phyloP scores from a whole-genome alignment of 352 stramenopile genomes.

The Pythium plurisporium region DNA sequence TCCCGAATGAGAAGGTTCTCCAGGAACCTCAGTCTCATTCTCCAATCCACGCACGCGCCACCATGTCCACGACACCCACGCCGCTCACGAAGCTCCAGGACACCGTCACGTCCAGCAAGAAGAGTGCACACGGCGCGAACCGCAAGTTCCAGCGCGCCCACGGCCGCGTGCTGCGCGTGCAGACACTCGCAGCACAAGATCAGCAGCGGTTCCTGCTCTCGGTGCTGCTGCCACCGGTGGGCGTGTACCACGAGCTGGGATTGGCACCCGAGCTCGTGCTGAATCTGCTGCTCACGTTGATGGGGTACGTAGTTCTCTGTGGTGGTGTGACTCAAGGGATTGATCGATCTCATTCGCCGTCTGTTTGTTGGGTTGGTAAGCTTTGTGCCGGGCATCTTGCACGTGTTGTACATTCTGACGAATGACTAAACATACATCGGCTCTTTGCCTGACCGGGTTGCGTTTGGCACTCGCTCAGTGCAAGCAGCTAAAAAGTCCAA shows the following conservation, averaged over 20 bases:
- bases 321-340: neutral
- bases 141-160: slow-evolving; percentile 32
- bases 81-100: slow-evolving; percentile 3
- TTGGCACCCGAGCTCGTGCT: slow-evolving; percentile 17
- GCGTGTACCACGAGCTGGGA: slow-evolving; percentile 21
- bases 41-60: too few relatives aligned
- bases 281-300: slow-evolving; percentile 22
- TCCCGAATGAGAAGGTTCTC: too few relatives aligned
- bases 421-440: too few relatives aligned
- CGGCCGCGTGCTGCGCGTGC: slow-evolving; percentile 4
- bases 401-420: neutral
- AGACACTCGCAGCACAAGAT: slow-evolving; percentile 19
- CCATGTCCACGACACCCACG: too few relatives aligned
- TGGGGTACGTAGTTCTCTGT: slow-evolving; percentile 12
- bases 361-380: neutral
- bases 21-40: too few relatives aligned
- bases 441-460: too few relatives aligned
- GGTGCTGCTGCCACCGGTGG: slow-evolving; percentile 29
- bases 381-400: neutral
- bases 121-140: neutral
- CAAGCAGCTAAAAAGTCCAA: too few relatives aligned
- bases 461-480: too few relatives aligned
- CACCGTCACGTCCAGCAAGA: neutral
- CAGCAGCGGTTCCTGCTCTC: slow-evolving; percentile 35
- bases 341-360: neutral